These are phyloP conservation scores for Chlorencoelia australis DNA, from an alignment of 2,329 filamentous ascomycete genomes.

Conservation along the genomic window DNA sequence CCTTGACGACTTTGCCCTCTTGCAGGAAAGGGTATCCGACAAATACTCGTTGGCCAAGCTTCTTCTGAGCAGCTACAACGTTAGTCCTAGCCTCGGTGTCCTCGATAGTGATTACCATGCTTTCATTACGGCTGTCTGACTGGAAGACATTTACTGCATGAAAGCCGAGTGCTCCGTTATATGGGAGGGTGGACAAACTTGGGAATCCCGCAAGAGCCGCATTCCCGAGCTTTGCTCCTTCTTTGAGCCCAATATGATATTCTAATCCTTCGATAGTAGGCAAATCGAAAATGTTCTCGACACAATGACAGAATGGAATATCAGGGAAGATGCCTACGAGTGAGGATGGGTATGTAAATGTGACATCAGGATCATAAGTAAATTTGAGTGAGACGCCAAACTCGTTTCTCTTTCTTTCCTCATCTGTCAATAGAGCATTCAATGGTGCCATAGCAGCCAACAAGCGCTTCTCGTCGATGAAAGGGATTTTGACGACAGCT, in stretches of 20 bases:
- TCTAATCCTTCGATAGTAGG: conserved; percentile 86
- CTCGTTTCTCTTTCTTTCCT: conserved; percentile 73
- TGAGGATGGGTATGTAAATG: conserved; percentile 81
- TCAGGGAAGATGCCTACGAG: conserved; percentile 86
- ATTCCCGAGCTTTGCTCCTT: conserved; percentile 71
- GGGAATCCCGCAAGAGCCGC: conserved; percentile 90
- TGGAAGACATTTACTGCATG: conserved; percentile 93
- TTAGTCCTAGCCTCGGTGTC: conserved; percentile 64
- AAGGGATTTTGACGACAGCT: conserved; percentile 96
- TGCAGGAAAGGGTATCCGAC: conserved; percentile 93
- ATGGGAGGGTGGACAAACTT: conserved; percentile 75
- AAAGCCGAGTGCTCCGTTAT: conserved; percentile 71
- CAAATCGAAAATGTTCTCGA: conserved; percentile 93
- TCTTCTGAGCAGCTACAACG: conserved; percentile 61
- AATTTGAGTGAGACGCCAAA: conserved; percentile 94
- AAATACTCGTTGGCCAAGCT: conserved; percentile 76
- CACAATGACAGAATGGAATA: conserved; percentile 73
- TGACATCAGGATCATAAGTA: conserved; percentile 65
- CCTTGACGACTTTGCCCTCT: conserved; percentile 79
- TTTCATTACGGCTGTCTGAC: conserved; percentile 91
- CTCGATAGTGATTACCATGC: conserved; percentile 79
- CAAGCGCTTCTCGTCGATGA: conserved; percentile 86
- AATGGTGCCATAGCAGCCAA: conserved; percentile 78
- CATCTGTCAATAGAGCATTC: conserved; percentile 65
- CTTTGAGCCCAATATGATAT: conserved; percentile 72